phyloP scores from a whole-genome alignment of 768 basidiomycete genomes.

The Tephrocybe sp. region DNA sequence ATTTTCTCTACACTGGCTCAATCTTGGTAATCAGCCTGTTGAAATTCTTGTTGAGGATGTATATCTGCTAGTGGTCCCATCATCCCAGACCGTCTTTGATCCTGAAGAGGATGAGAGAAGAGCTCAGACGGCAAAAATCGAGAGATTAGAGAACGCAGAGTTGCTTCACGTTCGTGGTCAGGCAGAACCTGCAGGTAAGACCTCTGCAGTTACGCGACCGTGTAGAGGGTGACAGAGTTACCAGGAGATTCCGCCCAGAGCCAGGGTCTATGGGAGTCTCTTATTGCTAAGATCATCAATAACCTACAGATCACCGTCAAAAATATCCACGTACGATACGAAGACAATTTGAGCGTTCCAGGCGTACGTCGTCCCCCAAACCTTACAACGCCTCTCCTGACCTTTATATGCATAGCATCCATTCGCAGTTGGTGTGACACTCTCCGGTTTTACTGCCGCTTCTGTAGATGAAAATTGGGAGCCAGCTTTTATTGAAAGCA shows the following conservation, averaged over 20 bases:
- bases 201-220: neutral
- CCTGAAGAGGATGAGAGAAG: conserved; percentile 83
- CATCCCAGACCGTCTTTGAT: conserved; percentile 63
- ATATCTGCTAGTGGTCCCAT: conserved; percentile 88
- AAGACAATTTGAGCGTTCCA: conserved; percentile 91
- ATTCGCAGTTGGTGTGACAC: conserved; percentile 87
- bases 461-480: conserved; percentile 90
- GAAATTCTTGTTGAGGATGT: conserved; percentile 92
- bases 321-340: conserved; percentile 95
- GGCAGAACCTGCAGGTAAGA: conserved; percentile 49
- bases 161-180: conserved; percentile 65
- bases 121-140: conserved; percentile 81
- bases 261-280: conserved; percentile 80
- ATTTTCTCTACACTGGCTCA: conserved; percentile 85
- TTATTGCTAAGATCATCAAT: conserved; percentile 88
- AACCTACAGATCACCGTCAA: conserved; percentile 94
- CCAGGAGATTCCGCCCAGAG: conserved; percentile 63
- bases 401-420: conserved; percentile 62
- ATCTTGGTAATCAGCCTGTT: conserved; percentile 84
- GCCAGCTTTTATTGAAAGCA: conserved; percentile 89
- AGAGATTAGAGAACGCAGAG: conserved; percentile 88
- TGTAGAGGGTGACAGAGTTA: neutral
- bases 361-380: conserved; percentile 58
- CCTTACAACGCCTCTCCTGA: conserved; percentile 6
- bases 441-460: conserved; percentile 82